Evolutionary conservation across 306 rosid genomes (phyloP).

Genomic region (Cicer yamashitae): DNA sequence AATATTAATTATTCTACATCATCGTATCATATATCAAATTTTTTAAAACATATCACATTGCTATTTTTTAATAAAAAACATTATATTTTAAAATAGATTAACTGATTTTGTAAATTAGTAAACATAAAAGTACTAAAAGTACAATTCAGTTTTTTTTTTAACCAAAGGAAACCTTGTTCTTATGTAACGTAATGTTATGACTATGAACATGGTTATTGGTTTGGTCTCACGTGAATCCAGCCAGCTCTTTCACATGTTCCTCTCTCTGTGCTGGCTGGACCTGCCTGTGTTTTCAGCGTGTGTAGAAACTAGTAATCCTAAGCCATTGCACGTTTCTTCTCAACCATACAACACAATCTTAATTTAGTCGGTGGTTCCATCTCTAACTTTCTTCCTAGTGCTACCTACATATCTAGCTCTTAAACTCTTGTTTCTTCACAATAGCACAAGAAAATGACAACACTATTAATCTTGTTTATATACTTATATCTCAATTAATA

Average conservation of each 20-base stretch:
- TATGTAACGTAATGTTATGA: slow-evolving; percentile 35
- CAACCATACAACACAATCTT: slow-evolving; percentile 46
- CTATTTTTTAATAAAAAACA: too few relatives aligned
- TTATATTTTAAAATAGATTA: too few relatives aligned
- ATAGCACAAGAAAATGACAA: background rate
- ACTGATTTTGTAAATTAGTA: too few relatives aligned
- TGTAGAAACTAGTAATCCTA: slow-evolving; percentile 28
- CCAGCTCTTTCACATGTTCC: slow-evolving; percentile 73
- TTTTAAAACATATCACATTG: too few relatives aligned
- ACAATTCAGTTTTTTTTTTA: too few relatives aligned
- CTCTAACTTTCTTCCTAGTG: slow-evolving; percentile 3
- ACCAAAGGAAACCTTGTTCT: background rate
- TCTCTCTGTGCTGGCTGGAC: slow-evolving; percentile 35
- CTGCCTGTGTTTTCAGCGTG: slow-evolving; percentile 27
- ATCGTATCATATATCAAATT: too few relatives aligned
- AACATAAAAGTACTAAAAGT: too few relatives aligned
- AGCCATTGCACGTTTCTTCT: slow-evolving; percentile 56
- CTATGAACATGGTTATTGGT: slow-evolving; percentile 41
- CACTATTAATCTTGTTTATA: background rate
- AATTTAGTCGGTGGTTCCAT: slow-evolving; percentile 56
- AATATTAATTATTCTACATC: too few relatives aligned
- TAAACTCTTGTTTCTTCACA: background rate
- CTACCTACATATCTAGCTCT: background rate
- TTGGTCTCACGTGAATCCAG: slow-evolving; percentile 78
- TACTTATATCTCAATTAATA: too few relatives aligned